Evolutionary conservation across 2,329 filamentous ascomycete genomes (phyloP), one percentile per base, ranked within the genome.

Genomic region (Eurotiales sp.): DNA sequence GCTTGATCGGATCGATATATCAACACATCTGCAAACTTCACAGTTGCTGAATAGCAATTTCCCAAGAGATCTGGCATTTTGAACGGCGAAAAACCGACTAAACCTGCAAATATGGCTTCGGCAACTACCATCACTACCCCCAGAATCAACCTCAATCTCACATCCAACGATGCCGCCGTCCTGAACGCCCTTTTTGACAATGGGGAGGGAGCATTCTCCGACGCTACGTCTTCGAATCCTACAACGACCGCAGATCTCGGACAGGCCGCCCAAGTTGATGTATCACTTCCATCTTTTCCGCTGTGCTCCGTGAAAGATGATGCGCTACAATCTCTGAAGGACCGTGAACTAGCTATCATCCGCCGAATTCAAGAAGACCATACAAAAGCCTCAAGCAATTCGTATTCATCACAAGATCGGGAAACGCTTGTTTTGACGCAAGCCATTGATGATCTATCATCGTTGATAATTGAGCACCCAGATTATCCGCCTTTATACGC

Each of bases 401-500:
- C 14, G 17, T 15, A 17, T 21, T 25, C n/a, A 1, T 55, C 62
- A 12, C 50, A 22, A 12, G 55, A 59, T 25, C 59, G 56, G 3
- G 15, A 15, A 43, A n/a, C 15, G n/a, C n/a, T 25, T 22, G 8
- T 37, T 27, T 61, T 74, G 36, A 44, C 65, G 19, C 57, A 60
- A 3, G 64, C 71, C 5, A 63, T 76, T 15, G 48, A 59, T 3
- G 63, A 68, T 10, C 61, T 82, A 8, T 66, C 72, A 29, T 56
- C 57, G 2, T 65, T 82, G 5, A 70, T 81, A 45, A 46, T 55
- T 0, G 51, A 67, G 10, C 55, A 75, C 14, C 75, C 77, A 4
- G 62, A 64, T 7, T 83, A 82, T 54, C 76, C 80, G 1, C 76
- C 78, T 6, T 77, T 77, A 10, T 77, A 78, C 51, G 71, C 76